Conservation (phyloP, 164 flowering plant genomes). For the Macadamia integrifolia region DNA sequence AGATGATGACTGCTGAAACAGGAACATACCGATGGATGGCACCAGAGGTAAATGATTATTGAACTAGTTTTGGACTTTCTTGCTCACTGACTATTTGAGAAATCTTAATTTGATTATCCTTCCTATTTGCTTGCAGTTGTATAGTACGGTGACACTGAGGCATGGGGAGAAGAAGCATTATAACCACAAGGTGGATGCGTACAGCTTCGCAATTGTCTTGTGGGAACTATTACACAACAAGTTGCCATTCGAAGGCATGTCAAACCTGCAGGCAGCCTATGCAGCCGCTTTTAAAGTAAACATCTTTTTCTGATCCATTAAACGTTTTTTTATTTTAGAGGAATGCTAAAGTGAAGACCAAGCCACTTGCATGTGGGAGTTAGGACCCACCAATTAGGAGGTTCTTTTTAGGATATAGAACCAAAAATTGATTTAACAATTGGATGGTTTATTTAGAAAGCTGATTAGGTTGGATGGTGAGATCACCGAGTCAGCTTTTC, state of each 20-base stretch:
- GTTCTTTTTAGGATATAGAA: not conserved
- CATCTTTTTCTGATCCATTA: not conserved
- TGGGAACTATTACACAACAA: conserved; percentile 93
- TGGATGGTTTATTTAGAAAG: not conserved
- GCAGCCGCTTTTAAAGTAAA: conserved; percentile 95
- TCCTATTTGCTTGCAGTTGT: conserved; percentile 45
- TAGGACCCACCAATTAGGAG: not conserved
- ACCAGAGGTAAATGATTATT: conserved; percentile 66
- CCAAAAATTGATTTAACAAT: not conserved
- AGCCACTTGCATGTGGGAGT: not conserved
- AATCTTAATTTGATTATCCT: not conserved
- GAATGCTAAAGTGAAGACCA: not conserved
- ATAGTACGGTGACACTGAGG: conserved; percentile 90
- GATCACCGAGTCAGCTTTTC: not conserved
- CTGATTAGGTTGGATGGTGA: not conserved
- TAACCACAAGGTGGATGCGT: conserved; percentile 88
- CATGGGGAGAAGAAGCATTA: conserved; percentile 98
- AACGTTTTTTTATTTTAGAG: not conserved
- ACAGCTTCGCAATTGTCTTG: conserved; percentile 91
- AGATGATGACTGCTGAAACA: conserved; percentile 98
- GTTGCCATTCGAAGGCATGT: conserved; percentile 96
- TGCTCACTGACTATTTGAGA: not conserved
- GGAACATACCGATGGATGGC: conserved; percentile 99
- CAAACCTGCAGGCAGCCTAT: conserved; percentile 95
- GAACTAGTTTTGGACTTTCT: not conserved